A percentile compares a stretch with the other conserved stretches of the same genome.
Evolutionary conservation across 768 basidiomycete species (phyloP).

Genomic region (Auriscalpium vulgare): DNA sequence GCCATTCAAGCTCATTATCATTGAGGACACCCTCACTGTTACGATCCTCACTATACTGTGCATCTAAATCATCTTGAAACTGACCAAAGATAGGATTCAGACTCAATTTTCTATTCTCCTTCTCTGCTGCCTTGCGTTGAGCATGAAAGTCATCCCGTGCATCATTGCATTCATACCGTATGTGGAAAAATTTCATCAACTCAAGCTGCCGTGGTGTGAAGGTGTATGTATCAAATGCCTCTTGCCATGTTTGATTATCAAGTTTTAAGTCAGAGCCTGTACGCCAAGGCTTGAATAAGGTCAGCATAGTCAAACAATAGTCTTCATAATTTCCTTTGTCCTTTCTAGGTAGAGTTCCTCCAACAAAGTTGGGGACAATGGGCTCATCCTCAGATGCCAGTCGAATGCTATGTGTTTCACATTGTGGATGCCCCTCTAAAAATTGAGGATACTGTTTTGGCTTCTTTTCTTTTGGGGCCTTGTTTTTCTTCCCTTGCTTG

Average conservation of each 20-base stretch:
- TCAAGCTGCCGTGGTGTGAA: constrained; percentile 13
- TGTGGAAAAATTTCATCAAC: constrained; percentile 25
- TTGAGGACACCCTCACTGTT: no score
- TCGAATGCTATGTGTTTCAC: constrained; percentile 17
- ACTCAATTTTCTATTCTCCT: neutral
- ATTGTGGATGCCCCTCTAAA: constrained; percentile 18
- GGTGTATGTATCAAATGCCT: constrained; percentile 11
- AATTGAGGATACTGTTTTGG: neutral
- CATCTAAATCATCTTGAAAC: neutral
- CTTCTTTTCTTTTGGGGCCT: neutral
- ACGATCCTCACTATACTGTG: neutral
- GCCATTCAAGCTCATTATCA: no score
- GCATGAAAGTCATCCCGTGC: constrained; percentile 25
- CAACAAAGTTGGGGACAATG: constrained; percentile 24
- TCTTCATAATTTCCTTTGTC: constrained; percentile 18
- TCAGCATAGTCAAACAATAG: constrained; percentile 13
- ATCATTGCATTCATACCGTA: constrained; percentile 30
- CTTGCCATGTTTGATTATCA: constrained; percentile 17
- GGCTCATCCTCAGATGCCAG: neutral
- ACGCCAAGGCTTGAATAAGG: constrained; percentile 10
- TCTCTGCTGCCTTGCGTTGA: neutral
- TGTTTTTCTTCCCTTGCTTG: no score
- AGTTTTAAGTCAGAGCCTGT: constrained; percentile 1
- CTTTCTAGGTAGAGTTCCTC: constrained; percentile 20
- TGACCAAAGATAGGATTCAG: neutral